Evolutionary conservation across 441 rosid genomes (phyloP), one percentile per base, ranked within the genome.

Genomic region (Mallotus japonicus): DNA sequence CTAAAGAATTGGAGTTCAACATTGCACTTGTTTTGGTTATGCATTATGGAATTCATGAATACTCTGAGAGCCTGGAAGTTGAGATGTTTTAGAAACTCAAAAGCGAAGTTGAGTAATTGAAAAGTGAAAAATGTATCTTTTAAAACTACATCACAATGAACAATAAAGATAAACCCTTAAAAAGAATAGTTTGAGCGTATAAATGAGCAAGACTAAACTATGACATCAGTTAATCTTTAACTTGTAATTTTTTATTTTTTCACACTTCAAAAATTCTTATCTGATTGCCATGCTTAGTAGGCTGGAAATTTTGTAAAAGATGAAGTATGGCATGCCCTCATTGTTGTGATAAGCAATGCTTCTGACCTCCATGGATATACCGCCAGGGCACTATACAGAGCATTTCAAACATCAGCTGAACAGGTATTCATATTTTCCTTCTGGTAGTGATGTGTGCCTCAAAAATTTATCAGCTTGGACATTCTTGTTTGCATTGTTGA

Each of bases 241-340:
- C 22, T 66, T 16, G 6, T 22, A 60, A 65, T 67, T 67, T 74
- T 76, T 7, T 57, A 46, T 0, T 37, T 49, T 75, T 62, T 63
- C 70, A 46, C 63, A 50, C 74, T 70, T 51, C 6, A 20, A 56
- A 56, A 69, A 59, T 77, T 50, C 76, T 84, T 70, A 82, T 79
- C 62, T 76, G 73, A 75, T 63, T 85, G 62, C 71, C 79, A 65
- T 84, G 83, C 86, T 81, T 90, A 74, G 85, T 84, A 96, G 99
- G 97, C 99, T 87, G 98, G 98, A 83, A 90, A 88, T 81, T 92
- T 90, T 84, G 98, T 96, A 70, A 96, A 93, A 80, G 97, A 92
- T 89, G 99, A 96, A 79, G 97, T 93, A 42, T 96, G 99, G 92
- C 91, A 93, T 82, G 94, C 88, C 70, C 93, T 96, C 77, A 84